phyloP scores from a whole-genome alignment of 306 rosid genomes.

The Rosa chinensis region DNA sequence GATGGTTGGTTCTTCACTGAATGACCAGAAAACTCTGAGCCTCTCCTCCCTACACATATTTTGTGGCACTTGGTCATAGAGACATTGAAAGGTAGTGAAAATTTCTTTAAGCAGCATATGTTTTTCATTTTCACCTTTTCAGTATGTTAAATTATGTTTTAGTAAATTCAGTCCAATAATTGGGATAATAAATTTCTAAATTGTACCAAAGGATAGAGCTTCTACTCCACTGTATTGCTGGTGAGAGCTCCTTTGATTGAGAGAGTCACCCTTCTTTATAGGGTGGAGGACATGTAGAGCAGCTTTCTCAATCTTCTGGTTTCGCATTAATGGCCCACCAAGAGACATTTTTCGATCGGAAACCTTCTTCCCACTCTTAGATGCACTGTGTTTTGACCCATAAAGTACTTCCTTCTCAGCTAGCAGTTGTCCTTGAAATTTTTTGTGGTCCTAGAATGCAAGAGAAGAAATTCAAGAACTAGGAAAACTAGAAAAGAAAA shows the following conservation, averaged over 20 bases:
- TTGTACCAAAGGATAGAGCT: slow-evolving; percentile 37
- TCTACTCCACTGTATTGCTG: slow-evolving; percentile 34
- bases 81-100: not conserved
- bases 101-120: not conserved
- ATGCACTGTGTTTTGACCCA: slow-evolving; percentile 46
- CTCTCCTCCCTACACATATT: slow-evolving; percentile 38
- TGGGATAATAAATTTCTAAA: not conserved
- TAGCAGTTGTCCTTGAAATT: slow-evolving; percentile 40
- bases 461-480: not conserved
- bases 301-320: slow-evolving; percentile 38
- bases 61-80: not conserved
- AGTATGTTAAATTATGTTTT: not conserved
- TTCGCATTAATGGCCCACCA: slow-evolving; percentile 58
- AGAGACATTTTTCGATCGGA: slow-evolving; percentile 46
- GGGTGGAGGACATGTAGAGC: slow-evolving; percentile 42
- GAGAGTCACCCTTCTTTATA: slow-evolving; percentile 36
- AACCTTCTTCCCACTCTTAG: slow-evolving; percentile 37
- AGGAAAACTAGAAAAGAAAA: not conserved
- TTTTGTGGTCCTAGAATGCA: slow-evolving; percentile 39
- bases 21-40: slow-evolving; percentile 30
- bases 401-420: slow-evolving; percentile 66
- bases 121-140: not conserved
- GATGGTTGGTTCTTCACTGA: slow-evolving; percentile 28
- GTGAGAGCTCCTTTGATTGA: slow-evolving; percentile 39
- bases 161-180: not conserved